These are phyloP conservation scores for Penicillium turbatum DNA, from an alignment of 495 filamentous ascomycete species.

Conservation along the genomic window DNA sequence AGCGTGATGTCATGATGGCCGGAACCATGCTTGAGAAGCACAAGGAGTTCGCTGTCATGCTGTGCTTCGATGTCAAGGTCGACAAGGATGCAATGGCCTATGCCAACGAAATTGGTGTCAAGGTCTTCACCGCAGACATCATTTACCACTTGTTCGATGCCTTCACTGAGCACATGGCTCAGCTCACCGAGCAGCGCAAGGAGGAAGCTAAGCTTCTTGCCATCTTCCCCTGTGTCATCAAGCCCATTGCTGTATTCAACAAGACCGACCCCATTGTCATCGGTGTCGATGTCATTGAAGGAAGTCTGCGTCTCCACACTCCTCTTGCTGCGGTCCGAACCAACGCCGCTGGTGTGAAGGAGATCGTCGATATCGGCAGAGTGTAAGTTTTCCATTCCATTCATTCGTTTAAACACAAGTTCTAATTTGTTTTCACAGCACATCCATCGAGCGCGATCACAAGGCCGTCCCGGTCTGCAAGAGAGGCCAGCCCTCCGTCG, in stretches of 20 bases:
- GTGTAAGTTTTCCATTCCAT: constrained; percentile 64
- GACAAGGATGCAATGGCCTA: constrained; percentile 93
- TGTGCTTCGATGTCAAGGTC: constrained; percentile 99
- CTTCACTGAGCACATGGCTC: constrained; percentile 90
- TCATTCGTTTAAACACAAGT: not conserved
- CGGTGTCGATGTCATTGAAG: constrained; percentile 92
- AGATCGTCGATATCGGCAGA: constrained; percentile 81
- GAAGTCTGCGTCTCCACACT: constrained; percentile 76
- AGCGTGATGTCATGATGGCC: constrained; percentile 96
- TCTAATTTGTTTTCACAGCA: constrained; percentile 43
- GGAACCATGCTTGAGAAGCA: constrained; percentile 96
- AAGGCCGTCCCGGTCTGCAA: constrained; percentile 89
- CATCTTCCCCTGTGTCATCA: constrained; percentile 93
- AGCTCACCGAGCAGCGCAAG: constrained; percentile 82
- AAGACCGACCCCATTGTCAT: constrained; percentile 96
- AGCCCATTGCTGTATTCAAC: constrained; percentile 92
- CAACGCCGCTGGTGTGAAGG: constrained; percentile 72
- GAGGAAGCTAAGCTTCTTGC: constrained; percentile 92
- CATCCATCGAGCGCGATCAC: constrained; percentile 95
- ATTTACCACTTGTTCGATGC: constrained; percentile 98
- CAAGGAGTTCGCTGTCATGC: constrained; percentile 95
- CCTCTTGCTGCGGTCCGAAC: constrained; percentile 81
- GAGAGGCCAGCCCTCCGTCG: constrained; percentile 92
- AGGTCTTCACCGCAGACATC: constrained; percentile 98
- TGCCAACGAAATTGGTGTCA: constrained; percentile 91